Base-by-base conservation (phyloP, 2,329 filamentous ascomycete genomes). In the Colletotrichum tropicale region DNA sequence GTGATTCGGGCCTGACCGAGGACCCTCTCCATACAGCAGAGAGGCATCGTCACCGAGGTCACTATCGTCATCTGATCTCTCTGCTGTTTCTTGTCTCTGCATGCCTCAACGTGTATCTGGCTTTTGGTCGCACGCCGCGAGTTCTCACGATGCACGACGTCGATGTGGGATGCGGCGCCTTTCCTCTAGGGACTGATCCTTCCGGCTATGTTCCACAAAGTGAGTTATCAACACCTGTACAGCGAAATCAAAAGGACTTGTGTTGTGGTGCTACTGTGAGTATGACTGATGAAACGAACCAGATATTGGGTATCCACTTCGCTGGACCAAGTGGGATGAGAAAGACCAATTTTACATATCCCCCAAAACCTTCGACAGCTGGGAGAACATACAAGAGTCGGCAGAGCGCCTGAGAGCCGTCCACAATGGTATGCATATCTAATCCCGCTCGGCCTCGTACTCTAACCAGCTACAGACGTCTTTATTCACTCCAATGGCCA, bases 121-220 rank as follows among this genome's bases (percentile, higher is more conserved):
- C 55, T 2, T 28, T 58, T 28, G 55, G 55, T 58, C 55, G 55
- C 13, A 5, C 55, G 13, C 38, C 64, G 38, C 38, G 38, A 16
- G 24, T 30, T 3, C 64, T 66, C 38, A 66, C 38, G 64, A 3
- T 66, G 26, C 64, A 66, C 16, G 64, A 66, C 26, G 38, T 66
- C 26, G 64, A 66, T 30, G 36, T 66, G 38, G 38, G 64, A 52
- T 66, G 64, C 64, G 64, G 38, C 38, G 55, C 16, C 4, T 66
- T 48, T 10, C 64, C 64, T 8, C 64, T 66, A 7, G 64, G 64
- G 21, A 66, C 36, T 28, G 34, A 66, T 16, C 64, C 64, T 26
- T 66, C 64, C 0, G 64, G 64, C 24, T 66, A 66, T 28, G 64
- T 48, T 16, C 64, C 38, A 16, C 55, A 24, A 4, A 16, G 55